These are phyloP conservation scores for Aspergillus haitiensis DNA, from an alignment of 495 filamentous ascomycete species.

Conservation along the genomic window DNA sequence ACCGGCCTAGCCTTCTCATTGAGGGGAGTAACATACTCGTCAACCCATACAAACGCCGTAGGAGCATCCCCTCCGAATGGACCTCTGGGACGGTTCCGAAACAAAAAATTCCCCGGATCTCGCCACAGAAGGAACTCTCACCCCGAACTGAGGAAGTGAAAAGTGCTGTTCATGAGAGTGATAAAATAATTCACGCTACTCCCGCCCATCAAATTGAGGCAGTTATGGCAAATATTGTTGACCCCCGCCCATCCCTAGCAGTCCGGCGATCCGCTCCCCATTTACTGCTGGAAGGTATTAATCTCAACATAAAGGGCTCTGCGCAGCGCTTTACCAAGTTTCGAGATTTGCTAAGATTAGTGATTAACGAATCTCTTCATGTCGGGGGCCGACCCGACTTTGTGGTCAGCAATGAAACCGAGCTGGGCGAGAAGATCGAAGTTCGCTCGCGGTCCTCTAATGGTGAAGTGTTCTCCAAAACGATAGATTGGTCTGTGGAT, in stretches of 20 bases:
- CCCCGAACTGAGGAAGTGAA: slow-evolving; percentile 52
- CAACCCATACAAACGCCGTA: slow-evolving; percentile 52
- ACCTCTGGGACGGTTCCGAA: slow-evolving; percentile 35
- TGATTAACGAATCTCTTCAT: slow-evolving; percentile 69
- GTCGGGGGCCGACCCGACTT: slow-evolving; percentile 75
- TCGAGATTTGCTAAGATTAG: slow-evolving; percentile 64
- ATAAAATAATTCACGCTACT: slow-evolving; percentile 45
- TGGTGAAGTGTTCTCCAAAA: slow-evolving; percentile 58
- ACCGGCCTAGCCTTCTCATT: slow-evolving; percentile 43
- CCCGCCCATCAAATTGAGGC: slow-evolving; percentile 44
- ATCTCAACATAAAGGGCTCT: slow-evolving; percentile 37
- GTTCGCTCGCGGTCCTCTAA: slow-evolving; percentile 59
- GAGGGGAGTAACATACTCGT: slow-evolving; percentile 48
- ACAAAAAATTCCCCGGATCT: slow-evolving; percentile 39
- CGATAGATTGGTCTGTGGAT: slow-evolving; percentile 68
- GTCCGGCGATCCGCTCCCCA: slow-evolving; percentile 45
- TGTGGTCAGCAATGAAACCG: slow-evolving; percentile 57
- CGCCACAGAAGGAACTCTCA: slow-evolving; percentile 44
- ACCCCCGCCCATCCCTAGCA: slow-evolving; percentile 44
- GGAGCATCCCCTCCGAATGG: slow-evolving; percentile 45
- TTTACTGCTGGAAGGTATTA: slow-evolving; percentile 47
- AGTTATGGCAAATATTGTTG: slow-evolving; percentile 43
- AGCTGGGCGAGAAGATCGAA: slow-evolving; percentile 66
- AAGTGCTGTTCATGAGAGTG: slow-evolving; percentile 52
- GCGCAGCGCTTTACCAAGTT: slow-evolving; percentile 61